phyloP scores from a whole-genome alignment of 306 rosid species.

The Sindora glabra region DNA sequence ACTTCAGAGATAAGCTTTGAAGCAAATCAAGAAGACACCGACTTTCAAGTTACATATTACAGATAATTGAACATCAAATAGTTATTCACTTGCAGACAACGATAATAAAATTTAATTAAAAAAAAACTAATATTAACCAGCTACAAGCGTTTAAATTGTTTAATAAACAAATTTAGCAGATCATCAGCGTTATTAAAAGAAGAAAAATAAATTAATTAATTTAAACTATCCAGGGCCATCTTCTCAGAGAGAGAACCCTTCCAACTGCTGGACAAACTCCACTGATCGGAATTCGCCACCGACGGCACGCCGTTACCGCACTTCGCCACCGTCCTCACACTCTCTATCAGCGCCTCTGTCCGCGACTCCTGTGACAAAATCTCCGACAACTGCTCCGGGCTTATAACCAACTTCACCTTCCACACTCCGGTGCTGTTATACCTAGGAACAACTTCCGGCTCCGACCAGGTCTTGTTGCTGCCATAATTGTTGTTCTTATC shows the following conservation, averaged over 20 bases:
- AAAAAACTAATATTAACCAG: too few species aligned
- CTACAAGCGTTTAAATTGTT: too few species aligned
- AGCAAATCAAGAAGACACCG: too few species aligned
- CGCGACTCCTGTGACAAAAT: slow-evolving; percentile 60
- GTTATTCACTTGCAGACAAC: too few species aligned
- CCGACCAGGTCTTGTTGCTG: slow-evolving; percentile 20
- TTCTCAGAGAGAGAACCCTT: slow-evolving; percentile 30
- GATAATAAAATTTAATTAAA: too few species aligned
- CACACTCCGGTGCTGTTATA: slow-evolving; percentile 56
- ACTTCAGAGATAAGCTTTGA: too few species aligned
- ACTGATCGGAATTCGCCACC: slow-evolving; percentile 47
- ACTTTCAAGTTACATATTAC: too few species aligned
- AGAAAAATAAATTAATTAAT: not conserved
- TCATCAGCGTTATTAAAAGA: not conserved
- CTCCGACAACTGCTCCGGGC: slow-evolving; percentile 63
- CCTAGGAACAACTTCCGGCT: slow-evolving; percentile 52
- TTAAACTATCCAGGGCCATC: slow-evolving; percentile 8
- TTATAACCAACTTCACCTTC: slow-evolving; percentile 80
- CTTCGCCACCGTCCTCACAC: slow-evolving; percentile 76
- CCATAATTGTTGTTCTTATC: slow-evolving; percentile 11
- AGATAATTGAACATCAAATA: too few species aligned
- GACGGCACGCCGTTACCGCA: slow-evolving; percentile 45
- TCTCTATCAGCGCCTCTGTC: slow-evolving; percentile 72
- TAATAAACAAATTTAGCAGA: not conserved
- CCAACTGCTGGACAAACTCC: slow-evolving; percentile 59